Base-by-base conservation (phyloP, 1,284 basidiomycete species). In the Irpex sp. region DNA sequence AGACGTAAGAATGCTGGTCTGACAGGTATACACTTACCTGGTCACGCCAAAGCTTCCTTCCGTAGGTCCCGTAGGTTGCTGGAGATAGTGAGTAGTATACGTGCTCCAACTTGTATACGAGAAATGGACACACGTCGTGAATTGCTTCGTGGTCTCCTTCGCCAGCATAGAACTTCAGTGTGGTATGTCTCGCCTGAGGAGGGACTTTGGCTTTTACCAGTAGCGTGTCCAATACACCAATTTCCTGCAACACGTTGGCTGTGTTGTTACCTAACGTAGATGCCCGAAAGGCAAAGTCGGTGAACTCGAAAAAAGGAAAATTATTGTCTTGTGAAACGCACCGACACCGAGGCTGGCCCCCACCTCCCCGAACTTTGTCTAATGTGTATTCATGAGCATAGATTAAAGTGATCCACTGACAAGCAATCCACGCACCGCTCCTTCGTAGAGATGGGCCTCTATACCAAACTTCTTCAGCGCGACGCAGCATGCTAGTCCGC, bases 291-390 rank as follows among this genome's bases (percentile, higher is more conserved):
- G 31, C 31, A 33, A 0, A 33, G 31, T 33, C 31, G 31, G 31
- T 33, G 31, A 33, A 33, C 31, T 26, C 31, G 6, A 33, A 33
- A 33, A 33, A 33, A 33, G 31, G 1, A 33, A 33, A 0, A 33
- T 1, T 1, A 33, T 33, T 6, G 31, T 33, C 31, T 33, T 33
- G 19, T 53, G 17, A 1, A 19, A 26, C 43, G 21, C 59, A 82
- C 83, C 83, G 50, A 85, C 63, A 15, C 78, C 81, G 43, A 85
- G 77, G 2, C 82, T 83, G 21, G 83, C 83, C 8, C 83, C 83
- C 53, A 84, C 75, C 69, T 83, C 80, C 26, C 74, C 76, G 63
- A 83, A 81, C 61, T 74, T 73, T 13, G 76, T 63, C 79, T 81
- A 46, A n/a, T 19, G 56, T 21, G 6, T 11, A 9, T 21, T 19